phyloP scores from a whole-genome alignment of 192 early-diverging fungal genomes.

The Coemansia sp. region DNA sequence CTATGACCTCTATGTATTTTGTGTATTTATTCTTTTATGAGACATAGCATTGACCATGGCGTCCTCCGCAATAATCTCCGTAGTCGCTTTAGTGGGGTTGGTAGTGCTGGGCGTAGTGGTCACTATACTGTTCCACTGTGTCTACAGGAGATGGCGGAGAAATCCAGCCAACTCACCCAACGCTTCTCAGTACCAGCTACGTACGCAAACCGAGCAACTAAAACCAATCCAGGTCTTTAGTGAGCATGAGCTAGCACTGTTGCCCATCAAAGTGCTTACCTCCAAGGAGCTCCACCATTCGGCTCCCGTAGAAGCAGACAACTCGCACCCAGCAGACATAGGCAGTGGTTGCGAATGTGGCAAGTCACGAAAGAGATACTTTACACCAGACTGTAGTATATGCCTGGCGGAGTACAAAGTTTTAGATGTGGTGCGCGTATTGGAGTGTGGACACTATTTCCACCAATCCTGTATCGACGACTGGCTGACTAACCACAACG shows the following conservation, averaged over 20 bases:
- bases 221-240: constrained; percentile 9
- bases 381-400: constrained; percentile 24
- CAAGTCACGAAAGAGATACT: constrained; percentile 2
- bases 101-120: constrained; percentile 1
- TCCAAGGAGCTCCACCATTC: constrained; percentile 5
- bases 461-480: constrained; percentile 64
- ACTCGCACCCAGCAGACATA: background rate
- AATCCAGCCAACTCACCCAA: background rate
- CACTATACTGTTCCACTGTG: constrained; percentile 4
- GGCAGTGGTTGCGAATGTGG: background rate
- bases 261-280: constrained; percentile 13
- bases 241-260: constrained; percentile 11
- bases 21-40: background rate
- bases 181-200: constrained; percentile 9
- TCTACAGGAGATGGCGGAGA: constrained; percentile 9
- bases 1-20: background rate
- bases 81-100: constrained; percentile 2
- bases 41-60: background rate
- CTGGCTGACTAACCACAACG: constrained; percentile 33
- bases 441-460: constrained; percentile 61
- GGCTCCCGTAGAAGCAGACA: background rate
- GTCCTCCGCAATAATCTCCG: constrained; percentile 5
- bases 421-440: constrained; percentile 9
- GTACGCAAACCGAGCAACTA: background rate
- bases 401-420: constrained; percentile 15